Evolutionary conservation across 164 flowering plant genomes (phyloP).

Genomic region (Dillenia suffruticosa): DNA sequence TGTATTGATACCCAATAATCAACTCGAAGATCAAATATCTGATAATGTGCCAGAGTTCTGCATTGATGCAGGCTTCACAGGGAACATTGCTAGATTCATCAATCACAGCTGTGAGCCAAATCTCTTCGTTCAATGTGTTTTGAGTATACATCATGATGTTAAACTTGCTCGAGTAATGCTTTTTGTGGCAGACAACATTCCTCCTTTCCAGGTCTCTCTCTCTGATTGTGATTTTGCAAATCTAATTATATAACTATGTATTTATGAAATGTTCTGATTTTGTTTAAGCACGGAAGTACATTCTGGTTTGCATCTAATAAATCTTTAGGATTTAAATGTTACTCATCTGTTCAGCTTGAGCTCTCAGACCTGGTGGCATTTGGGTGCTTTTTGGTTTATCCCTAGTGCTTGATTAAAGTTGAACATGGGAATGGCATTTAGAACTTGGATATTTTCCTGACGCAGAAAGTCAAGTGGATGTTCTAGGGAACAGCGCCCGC

Average conservation of each 20-base stretch:
- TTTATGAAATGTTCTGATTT: not conserved
- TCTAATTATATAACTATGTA: not conserved
- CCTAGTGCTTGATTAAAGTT: too few relatives aligned
- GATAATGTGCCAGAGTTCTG: constrained; percentile 70
- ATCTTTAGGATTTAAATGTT: too few relatives aligned
- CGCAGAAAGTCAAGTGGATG: too few relatives aligned
- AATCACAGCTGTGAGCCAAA: constrained; percentile 96
- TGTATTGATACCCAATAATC: constrained; percentile 27
- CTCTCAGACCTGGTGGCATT: too few relatives aligned
- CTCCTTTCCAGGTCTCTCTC: constrained; percentile 68
- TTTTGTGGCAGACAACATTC: constrained; percentile 87
- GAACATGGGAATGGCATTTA: too few relatives aligned
- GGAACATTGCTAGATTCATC: constrained; percentile 77
- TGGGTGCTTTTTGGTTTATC: too few relatives aligned
- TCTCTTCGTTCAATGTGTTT: constrained; percentile 81
- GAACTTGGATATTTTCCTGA: too few relatives aligned
- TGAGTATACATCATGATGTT: constrained; percentile 72
- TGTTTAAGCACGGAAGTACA: too few relatives aligned
- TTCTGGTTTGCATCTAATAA: too few relatives aligned
- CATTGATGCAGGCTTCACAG: constrained; percentile 77
- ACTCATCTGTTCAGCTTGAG: too few relatives aligned
- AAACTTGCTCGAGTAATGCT: constrained; percentile 70
- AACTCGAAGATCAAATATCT: constrained; percentile 29
- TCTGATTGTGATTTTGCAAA: not conserved
- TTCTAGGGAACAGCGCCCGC: too few relatives aligned